Conservation (phyloP, 2,329 filamentous ascomycete species). For the Alternaria atra region DNA sequence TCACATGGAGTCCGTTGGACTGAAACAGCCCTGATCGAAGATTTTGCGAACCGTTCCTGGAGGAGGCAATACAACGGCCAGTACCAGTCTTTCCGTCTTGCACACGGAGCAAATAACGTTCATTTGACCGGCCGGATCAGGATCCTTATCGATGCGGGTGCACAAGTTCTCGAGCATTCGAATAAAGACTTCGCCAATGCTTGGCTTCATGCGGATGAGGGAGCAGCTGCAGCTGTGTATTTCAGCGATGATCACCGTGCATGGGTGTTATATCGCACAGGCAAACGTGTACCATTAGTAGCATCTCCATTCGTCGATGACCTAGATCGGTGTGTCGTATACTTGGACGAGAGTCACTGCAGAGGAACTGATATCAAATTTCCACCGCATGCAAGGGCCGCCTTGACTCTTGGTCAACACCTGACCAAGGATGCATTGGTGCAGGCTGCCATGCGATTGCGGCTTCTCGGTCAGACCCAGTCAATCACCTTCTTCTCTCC, state of each 20-base stretch:
- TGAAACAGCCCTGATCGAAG: slow-evolving; percentile 57
- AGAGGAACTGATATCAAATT: slow-evolving; percentile 69
- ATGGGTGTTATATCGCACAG: slow-evolving; percentile 55
- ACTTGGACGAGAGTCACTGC: slow-evolving; percentile 69
- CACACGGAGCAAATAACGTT: background rate
- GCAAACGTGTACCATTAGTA: slow-evolving; percentile 56
- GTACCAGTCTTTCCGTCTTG: background rate
- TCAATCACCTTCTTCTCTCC: slow-evolving; percentile 64
- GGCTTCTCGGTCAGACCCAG: slow-evolving; percentile 67
- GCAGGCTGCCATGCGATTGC: slow-evolving; percentile 73
- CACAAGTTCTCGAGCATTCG: slow-evolving; percentile 69
- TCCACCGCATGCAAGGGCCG: slow-evolving; percentile 58
- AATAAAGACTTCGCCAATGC: slow-evolving; percentile 60
- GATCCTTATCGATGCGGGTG: slow-evolving; percentile 71
- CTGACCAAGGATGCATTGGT: slow-evolving; percentile 70
- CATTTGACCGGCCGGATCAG: slow-evolving; percentile 49
- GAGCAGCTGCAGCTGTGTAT: slow-evolving; percentile 62
- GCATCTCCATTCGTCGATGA: slow-evolving; percentile 65
- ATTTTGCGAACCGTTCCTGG: slow-evolving; percentile 41
- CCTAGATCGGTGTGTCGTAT: slow-evolving; percentile 64
- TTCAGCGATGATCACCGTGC: slow-evolving; percentile 61
- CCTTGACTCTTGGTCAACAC: slow-evolving; percentile 64
- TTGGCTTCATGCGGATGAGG: slow-evolving; percentile 61
- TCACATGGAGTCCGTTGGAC: slow-evolving; percentile 50
- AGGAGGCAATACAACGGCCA: background rate